These are phyloP conservation scores for Rhododendron williamsianum DNA, from an alignment of 148 eudicot genomes.

Conservation along the genomic window DNA sequence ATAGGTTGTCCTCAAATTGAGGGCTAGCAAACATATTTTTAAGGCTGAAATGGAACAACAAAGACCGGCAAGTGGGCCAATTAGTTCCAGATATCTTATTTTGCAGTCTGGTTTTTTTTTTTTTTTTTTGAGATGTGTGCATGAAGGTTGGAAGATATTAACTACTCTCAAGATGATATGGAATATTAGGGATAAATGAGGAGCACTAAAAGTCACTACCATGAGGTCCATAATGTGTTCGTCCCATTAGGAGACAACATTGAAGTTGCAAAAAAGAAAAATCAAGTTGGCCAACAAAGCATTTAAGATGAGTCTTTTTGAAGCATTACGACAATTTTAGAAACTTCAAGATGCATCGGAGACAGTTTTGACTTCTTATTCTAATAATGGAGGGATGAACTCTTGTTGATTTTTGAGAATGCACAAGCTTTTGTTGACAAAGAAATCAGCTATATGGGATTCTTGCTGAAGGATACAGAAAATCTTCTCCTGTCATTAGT, in stretches of 20 bases:
- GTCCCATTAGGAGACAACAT: neutral
- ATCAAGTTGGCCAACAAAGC: neutral
- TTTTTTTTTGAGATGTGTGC: neutral
- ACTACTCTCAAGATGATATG: neutral
- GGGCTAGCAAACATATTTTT: conserved; percentile 55
- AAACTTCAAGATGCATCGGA: neutral
- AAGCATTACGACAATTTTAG: neutral
- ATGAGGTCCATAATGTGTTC: neutral
- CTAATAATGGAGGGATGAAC: neutral
- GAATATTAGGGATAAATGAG: neutral
- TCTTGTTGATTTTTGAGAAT: neutral
- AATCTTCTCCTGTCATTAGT: neutral
- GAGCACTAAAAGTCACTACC: neutral
- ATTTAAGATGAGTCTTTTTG: neutral
- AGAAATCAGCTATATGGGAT: neutral
- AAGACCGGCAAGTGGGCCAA: neutral
- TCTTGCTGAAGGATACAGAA: neutral
- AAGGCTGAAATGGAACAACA: conserved; percentile 41
- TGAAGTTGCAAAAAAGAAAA: neutral
- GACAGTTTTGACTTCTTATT: neutral
- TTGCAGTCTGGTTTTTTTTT: neutral
- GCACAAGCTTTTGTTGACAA: neutral
- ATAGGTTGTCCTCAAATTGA: conserved; percentile 61
- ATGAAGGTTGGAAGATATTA: neutral
- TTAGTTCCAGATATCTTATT: conserved; percentile 3